Conservation (phyloP, 176 grass and related monocot genomes). For the Aegilops bicornis region DNA sequence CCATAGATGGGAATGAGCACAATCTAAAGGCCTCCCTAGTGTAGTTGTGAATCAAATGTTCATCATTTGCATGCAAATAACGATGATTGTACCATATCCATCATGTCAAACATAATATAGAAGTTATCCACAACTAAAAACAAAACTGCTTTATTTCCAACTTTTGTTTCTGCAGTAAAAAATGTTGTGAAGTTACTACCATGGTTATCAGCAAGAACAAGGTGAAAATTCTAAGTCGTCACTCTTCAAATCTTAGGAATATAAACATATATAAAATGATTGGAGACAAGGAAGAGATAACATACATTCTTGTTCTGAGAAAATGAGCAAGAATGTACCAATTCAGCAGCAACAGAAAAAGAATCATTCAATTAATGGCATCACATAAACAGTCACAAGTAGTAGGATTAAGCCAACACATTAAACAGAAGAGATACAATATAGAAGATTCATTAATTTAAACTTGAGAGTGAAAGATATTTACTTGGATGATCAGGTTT, state of each 20-base stretch:
- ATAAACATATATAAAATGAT: not conserved
- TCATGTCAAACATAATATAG: slow-evolving; percentile 9
- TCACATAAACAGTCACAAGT: not conserved
- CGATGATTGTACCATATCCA: not conserved
- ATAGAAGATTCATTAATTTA: slow-evolving; percentile 7
- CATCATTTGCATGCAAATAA: not conserved
- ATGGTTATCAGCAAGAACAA: not conserved
- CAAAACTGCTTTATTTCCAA: not conserved
- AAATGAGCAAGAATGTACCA: not conserved
- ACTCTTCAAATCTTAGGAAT: not conserved
- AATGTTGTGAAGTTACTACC: not conserved
- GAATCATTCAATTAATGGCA: not conserved
- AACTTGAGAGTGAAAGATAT: slow-evolving; percentile 6
- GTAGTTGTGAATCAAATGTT: not conserved
- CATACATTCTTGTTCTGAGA: not conserved
- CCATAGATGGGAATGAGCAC: not conserved
- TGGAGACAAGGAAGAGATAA: not conserved
- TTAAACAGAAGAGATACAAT: not conserved
- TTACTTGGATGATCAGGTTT: slow-evolving; percentile 97
- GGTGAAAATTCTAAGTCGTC: not conserved
- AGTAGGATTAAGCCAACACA: not conserved
- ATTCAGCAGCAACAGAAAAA: not conserved
- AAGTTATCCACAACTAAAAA: not conserved
- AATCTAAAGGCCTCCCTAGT: slow-evolving; percentile 4
- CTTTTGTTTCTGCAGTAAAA: not conserved